phyloP scores from a whole-genome alignment of 2,329 filamentous ascomycete species.

The Xylariaceae sp. region DNA sequence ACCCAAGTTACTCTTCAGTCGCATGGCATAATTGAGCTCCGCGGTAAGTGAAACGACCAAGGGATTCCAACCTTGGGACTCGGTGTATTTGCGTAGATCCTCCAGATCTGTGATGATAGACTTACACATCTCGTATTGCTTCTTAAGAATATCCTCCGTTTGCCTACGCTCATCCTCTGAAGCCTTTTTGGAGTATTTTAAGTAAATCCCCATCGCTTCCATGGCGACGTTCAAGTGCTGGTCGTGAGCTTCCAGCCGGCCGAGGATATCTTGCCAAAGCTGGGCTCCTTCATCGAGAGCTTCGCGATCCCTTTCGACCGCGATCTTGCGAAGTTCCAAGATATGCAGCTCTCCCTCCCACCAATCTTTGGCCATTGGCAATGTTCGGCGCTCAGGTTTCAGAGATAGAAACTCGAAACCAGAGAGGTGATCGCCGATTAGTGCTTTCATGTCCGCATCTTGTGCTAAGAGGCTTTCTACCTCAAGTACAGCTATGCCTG shows the following conservation, averaged over 20 bases:
- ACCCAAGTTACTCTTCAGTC: conserved; percentile 55
- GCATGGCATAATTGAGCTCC: conserved; percentile 63
- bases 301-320: conserved; percentile 57
- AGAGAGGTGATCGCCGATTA: conserved; percentile 27
- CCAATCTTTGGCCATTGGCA: conserved; percentile 67
- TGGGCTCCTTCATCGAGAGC: conserved; percentile 65
- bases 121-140: conserved; percentile 55
- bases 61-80: conserved; percentile 66
- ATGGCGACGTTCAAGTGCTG: conserved; percentile 26
- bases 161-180: conserved; percentile 22
- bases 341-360: conserved; percentile 61
- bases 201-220: conserved; percentile 17
- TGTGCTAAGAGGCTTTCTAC: conserved; percentile 36
- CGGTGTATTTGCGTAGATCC: conserved; percentile 49
- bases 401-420: conserved; percentile 57
- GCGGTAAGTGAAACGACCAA: conserved; percentile 73
- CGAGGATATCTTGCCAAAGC: conserved; percentile 62
- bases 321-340: conserved; percentile 50
- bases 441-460: conserved; percentile 13
- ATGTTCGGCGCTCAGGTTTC: conserved; percentile 60
- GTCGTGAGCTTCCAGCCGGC: conserved; percentile 62
- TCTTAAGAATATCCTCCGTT: conserved; percentile 38
- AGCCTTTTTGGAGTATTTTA: conserved; percentile 12
- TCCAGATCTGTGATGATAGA: conserved; percentile 53
- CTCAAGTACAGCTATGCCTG: conserved; percentile 52